phyloP scores from a whole-genome alignment of 163 green algal genomes.

The Trebouxiophyceae sp. region DNA sequence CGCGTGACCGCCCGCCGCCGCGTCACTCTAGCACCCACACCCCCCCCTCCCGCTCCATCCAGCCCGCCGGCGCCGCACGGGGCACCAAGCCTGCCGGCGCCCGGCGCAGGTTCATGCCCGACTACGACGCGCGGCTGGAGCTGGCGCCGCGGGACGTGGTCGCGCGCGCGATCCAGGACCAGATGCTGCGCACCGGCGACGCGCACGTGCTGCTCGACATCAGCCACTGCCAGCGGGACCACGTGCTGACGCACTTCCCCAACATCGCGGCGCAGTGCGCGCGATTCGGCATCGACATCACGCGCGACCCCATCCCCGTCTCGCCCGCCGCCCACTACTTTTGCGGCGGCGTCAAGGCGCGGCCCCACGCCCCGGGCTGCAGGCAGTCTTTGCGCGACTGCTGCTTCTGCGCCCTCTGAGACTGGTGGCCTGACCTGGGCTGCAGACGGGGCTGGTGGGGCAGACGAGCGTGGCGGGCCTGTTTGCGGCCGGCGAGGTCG shows the following conservation, averaged over 20 bases:
- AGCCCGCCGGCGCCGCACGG: too few relatives aligned
- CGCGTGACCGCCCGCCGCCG: too few relatives aligned
- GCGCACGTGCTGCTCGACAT: constrained; percentile 85
- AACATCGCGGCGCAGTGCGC: constrained; percentile 78
- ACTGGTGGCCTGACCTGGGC: too few relatives aligned
- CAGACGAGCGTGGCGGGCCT: constrained; percentile 85
- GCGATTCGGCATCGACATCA: constrained; percentile 64
- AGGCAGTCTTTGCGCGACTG: too few relatives aligned
- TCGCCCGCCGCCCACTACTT: constrained; percentile 96
- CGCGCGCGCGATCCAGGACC: constrained; percentile 82
- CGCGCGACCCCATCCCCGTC: constrained; percentile 85
- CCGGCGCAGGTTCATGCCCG: constrained; percentile 67
- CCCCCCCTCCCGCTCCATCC: too few relatives aligned
- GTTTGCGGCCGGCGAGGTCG: constrained; percentile 91
- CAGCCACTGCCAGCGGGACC: constrained; percentile 61
- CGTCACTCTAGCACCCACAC: too few relatives aligned
- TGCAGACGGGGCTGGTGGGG: constrained; percentile 64
- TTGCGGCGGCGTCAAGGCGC: constrained; percentile 72
- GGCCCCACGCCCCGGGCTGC: too few relatives aligned
- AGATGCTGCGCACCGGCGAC: constrained; percentile 55
- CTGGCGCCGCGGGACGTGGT: constrained; percentile 95
- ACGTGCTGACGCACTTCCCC: constrained; percentile 82
- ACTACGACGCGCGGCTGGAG: constrained; percentile 81
- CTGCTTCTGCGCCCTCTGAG: too few relatives aligned
- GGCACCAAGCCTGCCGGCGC: too few relatives aligned